Evolutionary conservation across 169 alveolate species (phyloP), one percentile per base, ranked within the genome.

Genomic region (Babesia microti): DNA sequence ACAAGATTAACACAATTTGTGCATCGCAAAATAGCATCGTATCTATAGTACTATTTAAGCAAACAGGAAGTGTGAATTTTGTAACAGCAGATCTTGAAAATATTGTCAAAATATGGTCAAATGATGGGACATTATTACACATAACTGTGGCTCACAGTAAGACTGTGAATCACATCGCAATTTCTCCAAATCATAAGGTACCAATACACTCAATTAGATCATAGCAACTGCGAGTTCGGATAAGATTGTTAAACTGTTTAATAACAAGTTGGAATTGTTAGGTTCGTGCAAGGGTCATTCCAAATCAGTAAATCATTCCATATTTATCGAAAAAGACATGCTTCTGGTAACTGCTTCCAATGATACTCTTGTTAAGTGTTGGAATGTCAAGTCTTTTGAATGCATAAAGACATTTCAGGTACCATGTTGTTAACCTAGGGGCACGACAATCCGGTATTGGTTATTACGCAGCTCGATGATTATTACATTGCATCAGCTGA

Each of bases 321-420:
- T 49, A 24, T 65, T 65, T 33, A 65, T 55, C 41, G 40, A 34
- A 14, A 22, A 49, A 29, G 48, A 49, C 46, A 65, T 54, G 49
- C 53, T 65, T 15, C 58, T 55, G 3, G 56, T 65, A 24, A 65
- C 70, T 33, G 14, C 70, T 12, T 65, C 76, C 17, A 27, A 54
- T 28, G 76, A 65, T 26, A 36, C 35, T 43, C 53, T 70, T 26
- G 55, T 65, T 19, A 65, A 56, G 49, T 54, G 53, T 15, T 65
- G 76, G 76, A 65, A 65, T 42, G 36, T 65, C 39, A 46, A 44
- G 32, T 59, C 53, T 36, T 65, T 55, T 33, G 48, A 49, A 27
- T 51, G 66, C 37, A 49, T 65, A n/a, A 65, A 65, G 50, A 65
- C 69, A 28, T 23, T 65, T 12, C 76, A 65, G 46, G 71, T 59